Evolutionary conservation across 176 grass and related monocot genomes (phyloP), one percentile per base, ranked within the genome.

Genomic region (Musa itinerans): DNA sequence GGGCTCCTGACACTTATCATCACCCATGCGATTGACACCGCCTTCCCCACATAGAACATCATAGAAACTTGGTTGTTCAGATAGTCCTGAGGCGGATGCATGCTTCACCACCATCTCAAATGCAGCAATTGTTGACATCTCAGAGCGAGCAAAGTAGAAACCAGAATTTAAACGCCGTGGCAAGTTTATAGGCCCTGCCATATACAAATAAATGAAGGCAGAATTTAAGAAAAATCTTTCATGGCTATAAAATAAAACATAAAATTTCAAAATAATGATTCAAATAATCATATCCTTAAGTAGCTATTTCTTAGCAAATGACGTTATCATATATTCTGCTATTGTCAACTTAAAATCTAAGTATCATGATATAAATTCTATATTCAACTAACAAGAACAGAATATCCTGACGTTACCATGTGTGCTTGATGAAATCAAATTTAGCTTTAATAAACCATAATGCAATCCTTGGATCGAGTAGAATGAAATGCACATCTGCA

Each of bases 51-150:
- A 98, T 61, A 98, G 34, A 62, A 91, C 66, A 50, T 98, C 95
- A 48, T 93, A 98, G 59, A 93, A 93, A 76, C 95, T 98, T 51
- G 95, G 95, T 34, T 98, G 95, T 68, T 98, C 95, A 3, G 95
- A 93, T 56, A 83, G 64, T 25, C 75, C 71, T 5, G 95, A 98
- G 65, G 78, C 74, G 16, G 73, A 22, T 12, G 90, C 90, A 23
- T 98, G 95, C 22, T 84, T 72, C 55, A 98, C 90, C 67, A 98
- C 74, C 83, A 89, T 86, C 62, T 93, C 82, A 79, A 93, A 87
- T 53, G 80, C 69, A 16, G 53, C 25, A 80, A 93, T 86, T 71
- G 90, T 98, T 12, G 74, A 10, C 1, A 56, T 16, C 29, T 93
- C 86, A 52, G 94, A 91, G 26, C 66, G 84, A 62, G 82, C 86